Evolutionary conservation across 306 rosid genomes (phyloP), one percentile per base, ranked within the genome.

Genomic region (Sicyos baderoa): DNA sequence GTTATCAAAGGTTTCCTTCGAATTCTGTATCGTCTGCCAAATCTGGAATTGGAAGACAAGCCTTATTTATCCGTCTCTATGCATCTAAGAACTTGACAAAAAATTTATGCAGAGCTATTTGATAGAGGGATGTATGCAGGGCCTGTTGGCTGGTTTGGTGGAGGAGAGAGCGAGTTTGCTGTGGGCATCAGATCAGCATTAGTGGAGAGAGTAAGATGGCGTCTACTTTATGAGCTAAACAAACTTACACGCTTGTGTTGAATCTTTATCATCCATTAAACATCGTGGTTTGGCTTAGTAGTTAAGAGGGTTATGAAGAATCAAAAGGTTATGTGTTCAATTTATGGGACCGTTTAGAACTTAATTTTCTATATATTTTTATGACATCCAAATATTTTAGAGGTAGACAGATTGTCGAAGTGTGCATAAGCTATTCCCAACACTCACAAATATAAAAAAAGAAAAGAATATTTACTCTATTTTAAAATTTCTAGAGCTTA

Each of bases 91-190:
- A 40, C 44, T 55, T 65, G 66, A 29, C 47, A 16, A 57, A 61
- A 44, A 27, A 59, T 57, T 42, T 57, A 75, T 81, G 74, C 88
- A 93, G 99, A 90, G 76, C 77, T 86, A 76, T 90, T 93, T 78
- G 99, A 93, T 75, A 79, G 97, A 61, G 99, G 97, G 72, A 93
- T 90, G 99, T 93, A 86, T 76, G 99, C 97, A 66, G 99, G 97
- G 68, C 99, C 97, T 59, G 90, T 93, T 74, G 99, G 99, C 48
- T 93, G 97, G 99, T 88, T 93, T 72, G 97, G 99, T 68, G 97
- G 99, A 27, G 97, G 88, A 63, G 97, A 90, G 86, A 93, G 99
- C 70, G 99, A 90, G 78, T 90, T 93, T 82, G 97, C 97, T 0
- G 99, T 93, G 68, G 99, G 97, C 79, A 90, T 93, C 73, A 84